Evolutionary conservation across 345 rosid species (phyloP).

Genomic region (Fremontodendron californicum): DNA sequence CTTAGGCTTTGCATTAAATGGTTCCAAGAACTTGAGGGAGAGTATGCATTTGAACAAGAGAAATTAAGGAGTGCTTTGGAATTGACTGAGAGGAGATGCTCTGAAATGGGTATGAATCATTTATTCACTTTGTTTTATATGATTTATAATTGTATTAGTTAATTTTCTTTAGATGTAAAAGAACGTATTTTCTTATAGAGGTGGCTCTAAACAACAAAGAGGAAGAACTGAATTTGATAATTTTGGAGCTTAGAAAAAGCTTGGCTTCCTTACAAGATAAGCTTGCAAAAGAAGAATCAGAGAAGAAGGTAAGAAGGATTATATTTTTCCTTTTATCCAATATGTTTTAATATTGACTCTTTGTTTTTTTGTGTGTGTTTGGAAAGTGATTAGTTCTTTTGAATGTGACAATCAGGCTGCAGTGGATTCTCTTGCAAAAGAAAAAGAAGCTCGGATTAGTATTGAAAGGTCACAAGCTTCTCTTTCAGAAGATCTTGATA

Average conservation of each 20-base stretch:
- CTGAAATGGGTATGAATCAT: slow-evolving; percentile 65
- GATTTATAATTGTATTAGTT: background rate
- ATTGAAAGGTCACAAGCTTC: slow-evolving; percentile 69
- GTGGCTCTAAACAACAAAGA: slow-evolving; percentile 68
- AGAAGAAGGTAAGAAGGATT: slow-evolving; percentile 59
- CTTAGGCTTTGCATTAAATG: slow-evolving; percentile 91
- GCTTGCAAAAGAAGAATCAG: slow-evolving; percentile 78
- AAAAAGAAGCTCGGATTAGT: slow-evolving; percentile 66
- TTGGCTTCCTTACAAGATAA: slow-evolving; percentile 69
- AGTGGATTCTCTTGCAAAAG: slow-evolving; percentile 66
- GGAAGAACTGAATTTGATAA: slow-evolving; percentile 82
- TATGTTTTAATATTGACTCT: background rate
- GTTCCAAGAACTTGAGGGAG: slow-evolving; percentile 93
- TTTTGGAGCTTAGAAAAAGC: slow-evolving; percentile 78
- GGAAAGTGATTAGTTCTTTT: slow-evolving; percentile 8
- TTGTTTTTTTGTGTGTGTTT: background rate
- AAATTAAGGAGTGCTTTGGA: slow-evolving; percentile 65
- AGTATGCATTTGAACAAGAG: slow-evolving; percentile 78
- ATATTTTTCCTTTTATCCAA: background rate
- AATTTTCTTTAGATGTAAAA: background rate
- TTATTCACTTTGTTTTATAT: background rate
- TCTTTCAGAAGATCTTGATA: slow-evolving; percentile 73
- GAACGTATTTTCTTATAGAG: slow-evolving; percentile 50
- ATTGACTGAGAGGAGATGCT: slow-evolving; percentile 60
- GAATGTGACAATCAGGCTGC: slow-evolving; percentile 48